Conservation (phyloP, 2,329 filamentous ascomycete species). For the Aspergillus caelatus region DNA sequence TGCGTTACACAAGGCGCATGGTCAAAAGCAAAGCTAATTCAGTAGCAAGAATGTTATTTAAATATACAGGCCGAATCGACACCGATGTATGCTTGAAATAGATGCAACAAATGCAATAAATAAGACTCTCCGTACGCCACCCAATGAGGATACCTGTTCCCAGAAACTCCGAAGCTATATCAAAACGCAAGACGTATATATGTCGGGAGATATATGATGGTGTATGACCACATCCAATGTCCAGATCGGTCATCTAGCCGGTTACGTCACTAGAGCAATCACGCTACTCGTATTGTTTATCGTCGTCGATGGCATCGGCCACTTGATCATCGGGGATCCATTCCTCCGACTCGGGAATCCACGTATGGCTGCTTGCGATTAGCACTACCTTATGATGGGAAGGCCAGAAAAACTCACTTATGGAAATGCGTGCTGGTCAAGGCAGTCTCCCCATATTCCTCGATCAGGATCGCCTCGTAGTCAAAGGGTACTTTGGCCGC, state of each 20-base stretch:
- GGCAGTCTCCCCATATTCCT: conserved; percentile 44
- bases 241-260: too few relatives aligned
- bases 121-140: neutral
- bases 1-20: neutral
- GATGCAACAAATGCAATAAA: neutral
- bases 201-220: neutral
- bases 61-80: neutral
- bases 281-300: conserved; percentile 17
- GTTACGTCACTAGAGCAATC: neutral
- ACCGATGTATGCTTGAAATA: neutral
- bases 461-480: conserved; percentile 42
- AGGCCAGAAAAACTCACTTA: conserved; percentile 30
- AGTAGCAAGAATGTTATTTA: neutral
- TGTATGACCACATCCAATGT: neutral
- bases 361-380: conserved; percentile 39
- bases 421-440: conserved; percentile 39
- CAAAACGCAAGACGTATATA: neutral
- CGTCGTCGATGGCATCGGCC: conserved; percentile 13
- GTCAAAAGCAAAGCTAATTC: neutral
- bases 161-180: neutral
- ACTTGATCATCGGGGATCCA: conserved; percentile 35
- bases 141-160: neutral
- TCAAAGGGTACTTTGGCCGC: conserved; percentile 65
- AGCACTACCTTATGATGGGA: conserved; percentile 6
- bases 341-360: conserved; percentile 34